Percentiles rank a stretch among this genome's conserved stretches.
Conservation (phyloP, 768 basidiomycete species). For the Tephrocybe rancida region DNA sequence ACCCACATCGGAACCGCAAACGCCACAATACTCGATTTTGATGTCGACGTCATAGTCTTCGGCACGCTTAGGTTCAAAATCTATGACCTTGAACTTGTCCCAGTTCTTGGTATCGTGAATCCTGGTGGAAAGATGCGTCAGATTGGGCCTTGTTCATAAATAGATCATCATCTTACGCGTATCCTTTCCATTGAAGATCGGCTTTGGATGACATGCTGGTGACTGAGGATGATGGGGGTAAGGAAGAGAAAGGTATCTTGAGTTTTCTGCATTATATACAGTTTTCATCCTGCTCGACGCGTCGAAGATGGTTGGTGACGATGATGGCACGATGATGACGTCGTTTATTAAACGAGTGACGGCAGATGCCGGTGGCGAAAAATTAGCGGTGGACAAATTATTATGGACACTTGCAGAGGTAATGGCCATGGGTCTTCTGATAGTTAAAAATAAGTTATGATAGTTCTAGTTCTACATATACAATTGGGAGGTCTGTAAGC, state of each 20-base stretch:
- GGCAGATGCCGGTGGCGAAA: too few species aligned
- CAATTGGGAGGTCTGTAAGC: too few species aligned
- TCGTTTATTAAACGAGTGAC: too few species aligned
- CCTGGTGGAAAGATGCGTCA: constrained; percentile 16
- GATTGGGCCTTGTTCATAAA: neutral
- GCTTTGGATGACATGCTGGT: constrained; percentile 3
- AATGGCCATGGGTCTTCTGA: too few species aligned
- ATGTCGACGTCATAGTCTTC: constrained; percentile 60
- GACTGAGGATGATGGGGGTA: neutral
- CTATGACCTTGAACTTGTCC: constrained; percentile 43
- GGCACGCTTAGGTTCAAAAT: constrained; percentile 54
- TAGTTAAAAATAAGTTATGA: too few species aligned
- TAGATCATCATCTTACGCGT: constrained; percentile 2
- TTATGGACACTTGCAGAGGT: too few species aligned
- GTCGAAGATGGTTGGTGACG: too few species aligned
- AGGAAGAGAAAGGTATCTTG: neutral
- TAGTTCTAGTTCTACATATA: too few species aligned
- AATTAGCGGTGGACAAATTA: too few species aligned
- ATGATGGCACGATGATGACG: too few species aligned
- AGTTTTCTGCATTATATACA: too few species aligned
- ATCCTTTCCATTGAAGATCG: constrained; percentile 14
- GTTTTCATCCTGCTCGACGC: too few species aligned
- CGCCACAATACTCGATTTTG: constrained; percentile 50
- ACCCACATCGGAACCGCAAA: constrained; percentile 55
- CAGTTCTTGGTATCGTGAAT: constrained; percentile 36